These are phyloP conservation scores for Aureobasidium sp. DNA, from an alignment of 2,329 filamentous ascomycete genomes.

Conservation along the genomic window DNA sequence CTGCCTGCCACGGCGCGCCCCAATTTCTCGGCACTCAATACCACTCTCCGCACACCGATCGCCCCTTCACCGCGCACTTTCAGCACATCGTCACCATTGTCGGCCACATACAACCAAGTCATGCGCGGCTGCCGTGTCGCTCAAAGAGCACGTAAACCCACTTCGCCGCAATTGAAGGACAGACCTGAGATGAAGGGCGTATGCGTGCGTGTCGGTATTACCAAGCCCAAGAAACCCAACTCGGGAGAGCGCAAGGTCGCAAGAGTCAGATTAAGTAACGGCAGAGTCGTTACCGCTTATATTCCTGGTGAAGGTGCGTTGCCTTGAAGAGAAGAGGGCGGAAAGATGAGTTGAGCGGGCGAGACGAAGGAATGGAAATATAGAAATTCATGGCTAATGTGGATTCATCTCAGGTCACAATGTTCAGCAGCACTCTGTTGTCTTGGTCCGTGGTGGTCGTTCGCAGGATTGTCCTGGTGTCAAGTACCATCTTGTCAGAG, in stretches of 20 bases:
- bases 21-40: conserved; percentile 13
- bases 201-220: conserved; percentile 86
- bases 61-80: conserved; percentile 24
- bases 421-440: conserved; percentile 97
- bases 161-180: conserved; percentile 73
- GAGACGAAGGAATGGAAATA: not conserved
- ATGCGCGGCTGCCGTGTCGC: conserved; percentile 65
- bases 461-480: conserved; percentile 98
- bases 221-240: conserved; percentile 97
- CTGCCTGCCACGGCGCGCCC: conserved; percentile 23
- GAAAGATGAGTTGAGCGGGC: not conserved
- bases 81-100: conserved; percentile 31
- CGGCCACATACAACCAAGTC: conserved; percentile 46
- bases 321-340: not conserved
- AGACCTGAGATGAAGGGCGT: conserved; percentile 89
- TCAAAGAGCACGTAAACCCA: conserved; percentile 75
- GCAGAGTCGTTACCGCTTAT: conserved; percentile 82
- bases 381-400: conserved; percentile 16
- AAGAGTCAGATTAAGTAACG: conserved; percentile 79
- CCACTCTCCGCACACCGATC: not conserved
- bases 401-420: conserved; percentile 63
- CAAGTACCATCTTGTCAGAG: conserved; percentile 86
- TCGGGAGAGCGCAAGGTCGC: conserved; percentile 95
- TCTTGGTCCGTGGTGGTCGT: conserved; percentile 86
- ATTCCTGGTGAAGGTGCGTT: conserved; percentile 79